Evolutionary conservation across 2,329 filamentous ascomycete species (phyloP), one percentile per base, ranked within the genome.

Genomic region (Emergomyces orientalis): DNA sequence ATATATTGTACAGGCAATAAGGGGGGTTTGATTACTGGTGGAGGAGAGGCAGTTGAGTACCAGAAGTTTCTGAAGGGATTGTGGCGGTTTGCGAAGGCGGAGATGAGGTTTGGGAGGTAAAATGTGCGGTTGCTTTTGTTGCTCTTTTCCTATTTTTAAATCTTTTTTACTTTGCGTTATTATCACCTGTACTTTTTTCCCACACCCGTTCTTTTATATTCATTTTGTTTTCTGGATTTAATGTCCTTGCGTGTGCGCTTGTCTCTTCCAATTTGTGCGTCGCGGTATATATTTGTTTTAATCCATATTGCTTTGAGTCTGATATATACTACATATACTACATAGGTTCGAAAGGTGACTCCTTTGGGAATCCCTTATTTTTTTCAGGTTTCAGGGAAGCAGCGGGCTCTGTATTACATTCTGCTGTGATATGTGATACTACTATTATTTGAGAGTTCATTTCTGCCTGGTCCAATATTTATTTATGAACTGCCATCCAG

Each of bases 1-100:
- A 97, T 99, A 63, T 97, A 92, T 73, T 85, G 79, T 73, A 84
- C 83, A 3, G 77, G 78, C 6, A 74, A 77, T 63, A 76, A 73
- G 57, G 74, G 69, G 52, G 74, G 74, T 57, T 71, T 71, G 34
- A 66, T 73, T 45, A 72, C 70, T 27, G 76, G 74, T 0, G 74
- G 73, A 5, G 69, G 70, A 45, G 77, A 77, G 61, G 71, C 74
- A 1, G 92, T 99, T 22, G 91, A 91, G 54, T 99, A 99, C 75
- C 92, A 97, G 72, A 88, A 96, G 37, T 99, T 97, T 75, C 80
- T 97, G 67, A 84, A 88, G 66, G 93, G 88, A 0, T 78, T 99
- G 69, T 88, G 90, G 74, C 90, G 88, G 70, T 99, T 86, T 77
- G 88, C 91, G 11, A 87, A 86, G 67, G 93, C 92, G 3, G 89